Percentiles rank a stretch among this genome's conserved stretches.
Conservation (phyloP, 495 filamentous ascomycete species). For the Penicillium longicatenatum region DNA sequence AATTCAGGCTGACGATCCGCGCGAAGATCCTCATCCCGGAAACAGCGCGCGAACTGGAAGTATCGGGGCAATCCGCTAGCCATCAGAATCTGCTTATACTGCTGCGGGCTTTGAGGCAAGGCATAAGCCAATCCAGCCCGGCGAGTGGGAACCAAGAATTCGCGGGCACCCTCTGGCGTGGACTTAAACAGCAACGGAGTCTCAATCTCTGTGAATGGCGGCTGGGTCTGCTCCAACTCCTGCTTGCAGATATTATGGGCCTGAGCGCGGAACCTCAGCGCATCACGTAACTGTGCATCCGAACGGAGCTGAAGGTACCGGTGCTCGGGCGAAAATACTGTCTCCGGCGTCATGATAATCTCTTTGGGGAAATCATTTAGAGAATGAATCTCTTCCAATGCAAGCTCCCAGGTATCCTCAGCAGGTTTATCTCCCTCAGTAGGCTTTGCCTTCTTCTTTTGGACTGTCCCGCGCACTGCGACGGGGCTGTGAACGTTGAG, state of each 20-base stretch:
- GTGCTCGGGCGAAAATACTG: constrained; percentile 68
- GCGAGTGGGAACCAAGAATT: constrained; percentile 93
- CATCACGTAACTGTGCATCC: constrained; percentile 59
- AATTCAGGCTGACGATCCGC: constrained; percentile 97
- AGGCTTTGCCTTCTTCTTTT: constrained; percentile 42
- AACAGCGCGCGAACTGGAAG: constrained; percentile 92
- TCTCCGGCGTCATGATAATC: constrained; percentile 70
- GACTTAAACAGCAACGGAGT: constrained; percentile 96
- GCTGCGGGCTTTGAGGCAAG: constrained; percentile 92
- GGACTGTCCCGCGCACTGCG: constrained; percentile 49
- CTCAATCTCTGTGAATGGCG: constrained; percentile 76
- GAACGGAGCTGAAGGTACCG: constrained; percentile 86
- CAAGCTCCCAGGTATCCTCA: constrained; percentile 57
- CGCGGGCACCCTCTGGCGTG: constrained; percentile 91
- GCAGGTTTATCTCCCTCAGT: constrained; percentile 18
- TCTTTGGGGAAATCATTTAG: constrained; percentile 78
- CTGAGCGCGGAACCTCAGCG: constrained; percentile 60
- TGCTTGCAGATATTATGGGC: constrained; percentile 54
- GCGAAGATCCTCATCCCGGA: constrained; percentile 91
- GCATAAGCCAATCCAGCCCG: constrained; percentile 78
- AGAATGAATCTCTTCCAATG: constrained; percentile 61
- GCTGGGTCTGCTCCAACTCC: constrained; percentile 44
- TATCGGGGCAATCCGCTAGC: constrained; percentile 80
- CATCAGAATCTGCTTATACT: constrained; percentile 99
- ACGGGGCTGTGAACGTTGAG: constrained; percentile 56